Conservation (phyloP, 2,329 filamentous ascomycete species). For the Didymosphaeria variabile region DNA sequence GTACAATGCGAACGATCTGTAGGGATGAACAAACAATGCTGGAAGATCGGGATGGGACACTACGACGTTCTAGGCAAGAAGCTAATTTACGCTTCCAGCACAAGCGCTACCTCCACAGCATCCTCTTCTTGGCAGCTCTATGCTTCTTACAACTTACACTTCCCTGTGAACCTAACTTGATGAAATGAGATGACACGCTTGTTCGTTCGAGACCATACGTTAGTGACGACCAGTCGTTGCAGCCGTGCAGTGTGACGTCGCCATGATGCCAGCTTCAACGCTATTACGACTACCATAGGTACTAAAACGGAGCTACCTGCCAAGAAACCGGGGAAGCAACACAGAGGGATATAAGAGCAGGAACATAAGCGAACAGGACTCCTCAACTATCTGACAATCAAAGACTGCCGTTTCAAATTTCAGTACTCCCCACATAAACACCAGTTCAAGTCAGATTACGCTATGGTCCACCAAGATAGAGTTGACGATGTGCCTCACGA, state of each 20-base stretch:
- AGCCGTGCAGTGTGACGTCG: neutral
- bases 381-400: neutral
- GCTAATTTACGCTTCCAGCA: neutral
- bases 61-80: neutral
- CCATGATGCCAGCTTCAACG: neutral
- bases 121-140: neutral
- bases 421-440: too few relatives aligned
- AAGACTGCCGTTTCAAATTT: too few relatives aligned
- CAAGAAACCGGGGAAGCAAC: neutral
- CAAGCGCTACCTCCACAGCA: neutral
- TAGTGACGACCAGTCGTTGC: neutral
- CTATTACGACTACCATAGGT: neutral
- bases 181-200: neutral
- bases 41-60: neutral
- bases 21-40: too few relatives aligned
- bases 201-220: neutral
- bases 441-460: too few relatives aligned
- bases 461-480: slow-evolving; percentile 9
- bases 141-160: neutral
- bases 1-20: too few relatives aligned
- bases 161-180: neutral
- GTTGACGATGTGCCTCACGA: slow-evolving; percentile 27
- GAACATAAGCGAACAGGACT: neutral
- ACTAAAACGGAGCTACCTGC: neutral
- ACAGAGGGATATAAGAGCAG: neutral